A percentile compares a stretch with the other conserved stretches of the same genome.
phyloP scores from a whole-genome alignment of 805 yeast species.

The Suhomyces sp. region DNA sequence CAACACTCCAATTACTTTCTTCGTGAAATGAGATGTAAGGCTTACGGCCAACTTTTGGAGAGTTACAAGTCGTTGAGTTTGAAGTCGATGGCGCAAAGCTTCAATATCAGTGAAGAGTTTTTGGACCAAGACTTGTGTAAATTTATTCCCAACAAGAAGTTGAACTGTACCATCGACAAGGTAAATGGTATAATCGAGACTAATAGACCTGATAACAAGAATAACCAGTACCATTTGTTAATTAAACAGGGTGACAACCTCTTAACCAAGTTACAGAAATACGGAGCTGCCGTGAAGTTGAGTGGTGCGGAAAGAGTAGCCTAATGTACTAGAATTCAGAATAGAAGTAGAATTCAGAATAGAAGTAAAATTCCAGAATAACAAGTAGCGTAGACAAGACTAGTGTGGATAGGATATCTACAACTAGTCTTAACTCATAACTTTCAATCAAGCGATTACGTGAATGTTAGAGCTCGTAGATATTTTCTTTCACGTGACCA shows the following conservation, averaged over 20 bases:
- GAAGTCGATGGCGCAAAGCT: conserved; percentile 90
- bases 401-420: too few species aligned
- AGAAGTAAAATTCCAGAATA: background rate
- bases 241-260: conserved; percentile 90
- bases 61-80: conserved; percentile 88
- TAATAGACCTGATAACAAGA: conserved; percentile 93
- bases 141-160: conserved; percentile 88
- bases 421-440: too few species aligned
- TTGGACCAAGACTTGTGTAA: conserved; percentile 83
- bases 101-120: conserved; percentile 85
- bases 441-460: too few species aligned
- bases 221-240: conserved; percentile 84
- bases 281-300: conserved; percentile 94
- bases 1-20: conserved; percentile 81
- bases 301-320: conserved; percentile 80
- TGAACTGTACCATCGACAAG: conserved; percentile 93
- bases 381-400: background rate
- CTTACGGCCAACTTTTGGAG: conserved; percentile 90
- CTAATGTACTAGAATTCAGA: background rate
- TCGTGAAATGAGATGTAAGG: conserved; percentile 92
- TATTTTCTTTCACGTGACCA: background rate
- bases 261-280: conserved; percentile 91
- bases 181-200: conserved; percentile 95
- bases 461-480: too few species aligned
- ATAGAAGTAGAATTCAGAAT: background rate